Evolutionary conservation across 2,329 filamentous ascomycete genomes (phyloP).

Genomic region (Verticillium tricorpus): DNA sequence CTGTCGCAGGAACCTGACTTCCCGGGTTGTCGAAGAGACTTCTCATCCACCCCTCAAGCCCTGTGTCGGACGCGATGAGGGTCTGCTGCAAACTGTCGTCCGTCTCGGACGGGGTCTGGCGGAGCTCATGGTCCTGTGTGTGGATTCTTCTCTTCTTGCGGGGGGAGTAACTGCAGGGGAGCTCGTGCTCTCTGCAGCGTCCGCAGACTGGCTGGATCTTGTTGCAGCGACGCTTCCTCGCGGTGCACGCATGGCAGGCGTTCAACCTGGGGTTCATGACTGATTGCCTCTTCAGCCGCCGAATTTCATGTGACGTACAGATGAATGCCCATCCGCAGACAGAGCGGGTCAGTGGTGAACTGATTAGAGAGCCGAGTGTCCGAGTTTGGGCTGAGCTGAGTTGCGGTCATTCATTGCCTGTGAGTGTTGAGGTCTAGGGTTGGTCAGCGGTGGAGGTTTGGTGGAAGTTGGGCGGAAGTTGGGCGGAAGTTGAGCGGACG

Average conservation of each 20-base stretch:
- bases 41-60: neutral
- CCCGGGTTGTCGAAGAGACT: neutral
- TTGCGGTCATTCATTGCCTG: neutral
- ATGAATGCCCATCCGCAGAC: too few species aligned
- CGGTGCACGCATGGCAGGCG: neutral
- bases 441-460: neutral
- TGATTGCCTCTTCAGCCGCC: neutral
- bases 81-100: neutral
- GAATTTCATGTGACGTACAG: too few species aligned
- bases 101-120: neutral
- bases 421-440: neutral
- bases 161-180: neutral
- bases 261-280: neutral
- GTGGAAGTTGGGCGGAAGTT: neutral
- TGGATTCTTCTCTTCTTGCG: neutral
- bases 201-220: neutral
- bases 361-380: too few species aligned
- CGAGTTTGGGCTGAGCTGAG: too few species aligned
- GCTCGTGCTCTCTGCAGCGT: neutral
- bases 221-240: neutral
- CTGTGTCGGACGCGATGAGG: too few species aligned
- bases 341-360: too few species aligned
- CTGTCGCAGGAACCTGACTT: too few species aligned
- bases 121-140: neutral
- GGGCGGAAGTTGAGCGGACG: neutral